Base-by-base conservation (phyloP, 2,329 filamentous ascomycete genomes). In the Aspergillus unguis region DNA sequence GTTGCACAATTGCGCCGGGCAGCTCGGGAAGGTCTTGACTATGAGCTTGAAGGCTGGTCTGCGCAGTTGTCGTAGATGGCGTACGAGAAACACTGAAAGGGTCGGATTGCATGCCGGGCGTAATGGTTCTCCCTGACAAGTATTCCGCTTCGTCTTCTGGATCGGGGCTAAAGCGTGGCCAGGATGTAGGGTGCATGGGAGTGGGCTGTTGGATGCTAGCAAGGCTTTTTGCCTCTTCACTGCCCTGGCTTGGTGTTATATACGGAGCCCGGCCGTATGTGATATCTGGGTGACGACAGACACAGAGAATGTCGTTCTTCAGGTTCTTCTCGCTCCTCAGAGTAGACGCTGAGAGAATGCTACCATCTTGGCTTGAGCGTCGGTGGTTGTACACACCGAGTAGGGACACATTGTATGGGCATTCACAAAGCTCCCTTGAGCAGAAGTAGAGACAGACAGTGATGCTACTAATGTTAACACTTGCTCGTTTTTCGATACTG, bases 381-480 rank as follows among this genome's bases (percentile, higher is more conserved):
- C 50, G 61, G 36, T 58, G 64, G 32, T 56, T 63, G 54, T 70
- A 71, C 5, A 73, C 58, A 0, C 71, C 70, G 26, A 72, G 55
- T 11, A 73, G 54, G 1, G 71, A 72, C 3, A 71, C 62, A 35
- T 71, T 66, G 46, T 71, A 72, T 29, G 70, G 68, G 26, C 69
- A 63, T 46, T 69, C 64, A 44, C 66, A 71, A 23, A 73, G 58
- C 51, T 73, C 66, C 27, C 68, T 62, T 5, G 69, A 66, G 53
- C 70, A 71, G 49, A 73, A 73, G 27, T 71, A 65, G 1, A 65
- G 62, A 40, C 67, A 70, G n/a, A 69, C 57, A 2, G 66, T 69
- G 9, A 70, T 52, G 44, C 71, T 74, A 36, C 9, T 40, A 3
- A 6, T 8, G 35, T 57, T 40, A 57, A 46, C 35, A 37, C 4